Evolutionary conservation across 2,329 filamentous ascomycete genomes (phyloP).

Genomic region (Venturia oleaginea): DNA sequence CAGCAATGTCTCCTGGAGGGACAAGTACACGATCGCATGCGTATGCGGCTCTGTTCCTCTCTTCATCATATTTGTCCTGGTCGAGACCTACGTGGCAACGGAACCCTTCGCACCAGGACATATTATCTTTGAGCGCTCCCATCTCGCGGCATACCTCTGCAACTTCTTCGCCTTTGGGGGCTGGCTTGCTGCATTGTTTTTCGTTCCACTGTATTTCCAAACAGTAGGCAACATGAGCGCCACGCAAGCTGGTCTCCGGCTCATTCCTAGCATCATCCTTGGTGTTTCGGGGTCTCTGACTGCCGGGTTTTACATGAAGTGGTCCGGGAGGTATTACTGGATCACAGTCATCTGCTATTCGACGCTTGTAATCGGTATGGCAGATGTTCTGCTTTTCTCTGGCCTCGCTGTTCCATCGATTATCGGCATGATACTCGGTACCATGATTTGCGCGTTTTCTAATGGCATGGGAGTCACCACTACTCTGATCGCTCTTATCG

Average conservation of each 20-base stretch:
- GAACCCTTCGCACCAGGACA: slow-evolving; percentile 68
- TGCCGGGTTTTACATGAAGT: slow-evolving; percentile 58
- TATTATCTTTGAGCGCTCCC: slow-evolving; percentile 57
- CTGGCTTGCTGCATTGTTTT: slow-evolving; percentile 55
- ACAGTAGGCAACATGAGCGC: slow-evolving; percentile 57
- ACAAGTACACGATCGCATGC: slow-evolving; percentile 48
- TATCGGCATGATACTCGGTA: slow-evolving; percentile 46
- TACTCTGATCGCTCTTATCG: slow-evolving; percentile 61
- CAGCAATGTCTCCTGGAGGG: slow-evolving; percentile 60
- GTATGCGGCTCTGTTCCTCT: slow-evolving; percentile 48
- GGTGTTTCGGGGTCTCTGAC: slow-evolving; percentile 57
- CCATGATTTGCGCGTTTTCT: slow-evolving; percentile 45
- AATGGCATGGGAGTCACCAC: slow-evolving; percentile 58
- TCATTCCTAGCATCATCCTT: slow-evolving; percentile 56
- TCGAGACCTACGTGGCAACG: slow-evolving; percentile 58
- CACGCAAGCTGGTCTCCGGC: slow-evolving; percentile 52
- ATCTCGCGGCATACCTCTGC: slow-evolving; percentile 59
- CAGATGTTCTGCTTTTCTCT: slow-evolving; percentile 48
- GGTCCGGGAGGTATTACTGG: slow-evolving; percentile 62
- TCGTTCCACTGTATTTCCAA: slow-evolving; percentile 71
- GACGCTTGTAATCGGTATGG: slow-evolving; percentile 44
- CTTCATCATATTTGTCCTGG: slow-evolving; percentile 56
- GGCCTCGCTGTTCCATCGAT: slow-evolving; percentile 43
- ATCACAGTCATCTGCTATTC: slow-evolving; percentile 52
- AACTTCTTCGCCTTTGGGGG: slow-evolving; percentile 64